Percentiles rank a stretch among this genome's conserved stretches.
Conservation (phyloP, 139 green algal genomes). For the Asterochloris erici region DNA sequence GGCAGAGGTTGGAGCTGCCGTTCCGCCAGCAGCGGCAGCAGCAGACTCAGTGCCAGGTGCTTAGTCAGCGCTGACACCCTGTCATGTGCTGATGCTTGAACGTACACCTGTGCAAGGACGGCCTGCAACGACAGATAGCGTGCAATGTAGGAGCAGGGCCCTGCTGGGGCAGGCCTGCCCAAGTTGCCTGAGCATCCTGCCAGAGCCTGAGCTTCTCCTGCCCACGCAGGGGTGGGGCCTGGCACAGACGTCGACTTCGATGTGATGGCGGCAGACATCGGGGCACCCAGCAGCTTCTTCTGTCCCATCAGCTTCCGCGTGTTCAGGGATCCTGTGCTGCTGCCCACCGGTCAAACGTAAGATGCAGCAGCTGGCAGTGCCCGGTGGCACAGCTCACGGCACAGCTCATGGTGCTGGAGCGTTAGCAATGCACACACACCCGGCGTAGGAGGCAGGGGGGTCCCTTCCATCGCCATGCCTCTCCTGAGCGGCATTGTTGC, state of each 20-base stretch:
- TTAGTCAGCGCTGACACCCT: not conserved
- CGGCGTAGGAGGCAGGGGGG: not conserved
- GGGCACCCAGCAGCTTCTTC: slow-evolving; percentile 50
- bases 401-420: not conserved
- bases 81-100: not conserved
- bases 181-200: not conserved
- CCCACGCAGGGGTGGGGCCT: not conserved
- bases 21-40: not conserved
- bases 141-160: not conserved
- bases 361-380: not conserved
- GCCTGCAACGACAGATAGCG: not conserved
- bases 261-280: slow-evolving; percentile 24
- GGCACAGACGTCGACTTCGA: slow-evolving; percentile 33
- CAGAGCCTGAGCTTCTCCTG: not conserved
- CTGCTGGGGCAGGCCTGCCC: no score
- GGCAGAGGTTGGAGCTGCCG: slow-evolving; percentile 28
- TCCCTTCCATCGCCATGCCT: no score
- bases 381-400: not conserved
- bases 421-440: not conserved
- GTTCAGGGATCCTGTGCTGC: slow-evolving; percentile 52
- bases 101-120: not conserved
- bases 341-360: slow-evolving; percentile 47
- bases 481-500: not conserved
- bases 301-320: slow-evolving; percentile 36
- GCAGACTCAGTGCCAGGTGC: not conserved